phyloP scores from a whole-genome alignment of 2,329 filamentous ascomycete genomes.

The Xylariaceae sp. region DNA sequence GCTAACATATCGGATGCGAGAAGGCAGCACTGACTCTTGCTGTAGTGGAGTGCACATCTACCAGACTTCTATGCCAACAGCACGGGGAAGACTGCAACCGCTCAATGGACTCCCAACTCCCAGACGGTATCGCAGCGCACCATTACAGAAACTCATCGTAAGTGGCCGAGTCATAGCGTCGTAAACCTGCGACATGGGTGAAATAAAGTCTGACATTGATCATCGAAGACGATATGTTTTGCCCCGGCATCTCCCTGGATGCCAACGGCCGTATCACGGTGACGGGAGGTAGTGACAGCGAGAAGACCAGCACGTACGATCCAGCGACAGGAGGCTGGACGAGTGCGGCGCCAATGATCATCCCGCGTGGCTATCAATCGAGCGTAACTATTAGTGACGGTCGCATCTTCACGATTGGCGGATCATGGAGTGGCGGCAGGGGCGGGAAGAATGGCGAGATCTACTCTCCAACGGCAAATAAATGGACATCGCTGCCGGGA shows the following conservation, averaged over 20 bases:
- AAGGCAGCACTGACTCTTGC: background rate
- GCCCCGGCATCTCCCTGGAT: constrained; percentile 49
- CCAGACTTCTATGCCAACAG: constrained; percentile 18
- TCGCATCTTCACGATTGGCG: constrained; percentile 53
- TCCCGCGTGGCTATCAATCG: constrained; percentile 49
- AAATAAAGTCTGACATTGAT: constrained; percentile 22
- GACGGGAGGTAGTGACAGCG: constrained; percentile 47
- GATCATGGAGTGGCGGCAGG: constrained; percentile 47
- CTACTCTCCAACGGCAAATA: constrained; percentile 40
- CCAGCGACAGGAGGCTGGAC: constrained; percentile 36
- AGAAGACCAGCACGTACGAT: constrained; percentile 45
- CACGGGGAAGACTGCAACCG: constrained; percentile 21
- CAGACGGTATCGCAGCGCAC: constrained; percentile 29
- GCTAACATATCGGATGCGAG: background rate
- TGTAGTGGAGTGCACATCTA: constrained; percentile 25
- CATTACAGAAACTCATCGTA: constrained; percentile 36
- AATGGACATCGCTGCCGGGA: constrained; percentile 43
- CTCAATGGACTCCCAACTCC: constrained; percentile 19
- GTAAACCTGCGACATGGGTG: background rate
- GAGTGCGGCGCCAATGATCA: constrained; percentile 38
- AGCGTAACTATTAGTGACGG: constrained; percentile 47
- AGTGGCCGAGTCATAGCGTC: background rate
- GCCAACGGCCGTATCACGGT: constrained; percentile 46
- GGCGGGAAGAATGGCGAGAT: constrained; percentile 53
- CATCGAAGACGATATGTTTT: constrained; percentile 46